Conservation (phyloP, 1,284 basidiomycete genomes). For the Pterula multifida region DNA sequence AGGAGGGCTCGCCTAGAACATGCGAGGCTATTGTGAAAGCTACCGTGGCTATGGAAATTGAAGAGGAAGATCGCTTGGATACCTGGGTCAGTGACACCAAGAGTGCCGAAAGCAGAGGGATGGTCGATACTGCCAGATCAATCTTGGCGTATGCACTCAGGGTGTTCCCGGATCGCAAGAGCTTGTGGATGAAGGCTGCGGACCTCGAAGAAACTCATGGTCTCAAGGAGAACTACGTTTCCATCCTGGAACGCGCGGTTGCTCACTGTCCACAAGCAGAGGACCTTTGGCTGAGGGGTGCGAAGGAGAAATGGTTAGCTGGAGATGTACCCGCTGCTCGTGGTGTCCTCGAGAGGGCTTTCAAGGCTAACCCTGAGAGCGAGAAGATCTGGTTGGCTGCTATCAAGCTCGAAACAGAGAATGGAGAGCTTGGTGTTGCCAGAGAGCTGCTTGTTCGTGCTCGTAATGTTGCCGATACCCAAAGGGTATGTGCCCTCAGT, state of each 20-base stretch:
- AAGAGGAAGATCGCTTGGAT: constrained; percentile 84
- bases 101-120: constrained; percentile 61
- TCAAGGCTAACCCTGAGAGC: constrained; percentile 91
- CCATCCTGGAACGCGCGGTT: constrained; percentile 74
- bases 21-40: constrained; percentile 94
- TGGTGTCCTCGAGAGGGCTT: constrained; percentile 79
- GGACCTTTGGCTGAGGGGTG: constrained; percentile 93
- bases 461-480: constrained; percentile 80
- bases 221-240: constrained; percentile 60
- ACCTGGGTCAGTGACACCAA: constrained; percentile 94
- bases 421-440: constrained; percentile 80
- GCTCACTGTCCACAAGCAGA: constrained; percentile 89
- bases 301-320: constrained; percentile 88
- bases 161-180: constrained; percentile 78
- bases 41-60: constrained; percentile 87
- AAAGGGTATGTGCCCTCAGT: constrained; percentile 47
- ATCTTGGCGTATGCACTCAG: constrained; percentile 85
- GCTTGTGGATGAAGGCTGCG: constrained; percentile 84
- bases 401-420: constrained; percentile 92
- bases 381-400: constrained; percentile 97
- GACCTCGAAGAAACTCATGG: constrained; percentile 89
- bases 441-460: constrained; percentile 81
- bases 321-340: constrained; percentile 84
- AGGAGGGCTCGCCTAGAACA: constrained; percentile 75
- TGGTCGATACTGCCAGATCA: constrained; percentile 75